Evolutionary conservation across 169 alveolate genomes (phyloP).

Genomic region (Perkinsus olseni): DNA sequence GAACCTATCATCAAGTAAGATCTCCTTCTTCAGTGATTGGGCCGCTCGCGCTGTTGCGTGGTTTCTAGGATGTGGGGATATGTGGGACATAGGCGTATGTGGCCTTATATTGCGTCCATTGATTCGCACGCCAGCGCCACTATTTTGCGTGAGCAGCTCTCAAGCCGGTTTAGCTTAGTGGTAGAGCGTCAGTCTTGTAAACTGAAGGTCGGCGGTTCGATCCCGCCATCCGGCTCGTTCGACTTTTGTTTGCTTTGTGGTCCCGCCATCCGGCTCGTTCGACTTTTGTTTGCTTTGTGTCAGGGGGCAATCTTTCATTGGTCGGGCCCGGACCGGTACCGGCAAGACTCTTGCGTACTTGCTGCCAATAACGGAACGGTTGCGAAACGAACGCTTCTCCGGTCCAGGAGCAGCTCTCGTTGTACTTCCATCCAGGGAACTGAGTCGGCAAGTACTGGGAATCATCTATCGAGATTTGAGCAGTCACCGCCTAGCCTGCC

Average conservation of each 20-base stretch:
- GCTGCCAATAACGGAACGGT: background rate
- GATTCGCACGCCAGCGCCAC: too few relatives aligned
- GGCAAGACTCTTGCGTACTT: slow-evolving; percentile 11
- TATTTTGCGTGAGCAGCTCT: background rate
- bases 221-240: background rate
- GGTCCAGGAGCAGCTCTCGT: background rate
- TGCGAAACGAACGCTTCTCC: background rate
- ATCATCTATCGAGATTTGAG: background rate
- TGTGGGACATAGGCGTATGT: too few relatives aligned
- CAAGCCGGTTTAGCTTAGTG: background rate
- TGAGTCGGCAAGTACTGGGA: background rate
- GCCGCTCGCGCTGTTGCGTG: too few relatives aligned
- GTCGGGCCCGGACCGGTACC: slow-evolving; percentile 2
- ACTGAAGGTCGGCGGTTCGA: background rate
- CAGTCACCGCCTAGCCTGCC: background rate
- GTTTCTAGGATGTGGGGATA: too few relatives aligned
- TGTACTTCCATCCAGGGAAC: background rate
- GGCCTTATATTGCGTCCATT: too few relatives aligned
- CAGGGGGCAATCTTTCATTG: background rate
- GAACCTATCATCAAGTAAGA: background rate
- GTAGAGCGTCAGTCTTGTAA: background rate
- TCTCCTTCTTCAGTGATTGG: background rate
- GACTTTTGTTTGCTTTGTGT: background rate
- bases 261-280: too few relatives aligned
- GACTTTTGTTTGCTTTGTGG: background rate